phyloP scores from a whole-genome alignment of 176 grass and related monocot species.

The Avena insularis region DNA sequence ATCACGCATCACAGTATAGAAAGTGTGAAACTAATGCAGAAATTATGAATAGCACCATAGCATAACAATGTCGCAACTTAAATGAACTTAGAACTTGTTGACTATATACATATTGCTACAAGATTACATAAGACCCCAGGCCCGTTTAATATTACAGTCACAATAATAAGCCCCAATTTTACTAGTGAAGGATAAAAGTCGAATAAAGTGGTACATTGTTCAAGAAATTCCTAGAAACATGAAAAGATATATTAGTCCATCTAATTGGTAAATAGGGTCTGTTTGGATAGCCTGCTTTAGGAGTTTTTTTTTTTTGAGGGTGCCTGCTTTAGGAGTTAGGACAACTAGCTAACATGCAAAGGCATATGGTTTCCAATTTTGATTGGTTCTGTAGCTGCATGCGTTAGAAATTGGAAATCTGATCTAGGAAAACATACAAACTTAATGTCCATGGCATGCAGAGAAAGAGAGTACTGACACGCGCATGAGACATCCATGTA shows the following conservation, averaged over 20 bases:
- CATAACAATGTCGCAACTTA: background rate
- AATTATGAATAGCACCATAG: constrained; percentile 5
- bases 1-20: constrained; percentile 7
- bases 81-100: background rate
- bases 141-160: background rate
- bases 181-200: background rate
- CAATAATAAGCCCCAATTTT: background rate
- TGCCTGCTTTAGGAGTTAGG: background rate
- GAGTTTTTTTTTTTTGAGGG: background rate
- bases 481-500: constrained; percentile 4
- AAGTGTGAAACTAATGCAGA: constrained; percentile 6
- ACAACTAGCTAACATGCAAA: constrained; percentile 5
- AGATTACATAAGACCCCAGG: background rate
- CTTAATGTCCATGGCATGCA: background rate
- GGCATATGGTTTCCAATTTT: background rate
- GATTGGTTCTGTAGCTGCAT: constrained; percentile 29
- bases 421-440: constrained; percentile 12
- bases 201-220: background rate
- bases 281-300: background rate
- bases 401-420: constrained; percentile 8
- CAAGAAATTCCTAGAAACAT: background rate
- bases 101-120: background rate
- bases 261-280: background rate
- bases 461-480: background rate
- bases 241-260: background rate